Conservation (phyloP, 176 grass and related monocot genomes). For the Lolium perenne region DNA sequence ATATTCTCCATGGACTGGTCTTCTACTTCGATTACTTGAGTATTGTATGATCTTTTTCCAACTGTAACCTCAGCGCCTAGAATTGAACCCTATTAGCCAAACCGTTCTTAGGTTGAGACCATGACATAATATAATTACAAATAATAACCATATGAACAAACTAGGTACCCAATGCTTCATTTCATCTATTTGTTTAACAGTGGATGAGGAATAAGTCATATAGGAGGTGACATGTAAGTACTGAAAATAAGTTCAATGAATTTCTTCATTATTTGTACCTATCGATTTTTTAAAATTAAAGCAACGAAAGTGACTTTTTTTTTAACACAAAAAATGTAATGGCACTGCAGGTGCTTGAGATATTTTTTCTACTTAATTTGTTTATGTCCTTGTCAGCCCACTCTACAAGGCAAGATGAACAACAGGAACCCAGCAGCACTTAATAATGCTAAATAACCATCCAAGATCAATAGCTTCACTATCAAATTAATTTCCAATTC, state of each 20-base stretch:
- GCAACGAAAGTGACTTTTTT: not conserved
- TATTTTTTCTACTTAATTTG: not conserved
- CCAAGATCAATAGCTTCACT: not conserved
- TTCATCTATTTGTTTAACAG: not conserved
- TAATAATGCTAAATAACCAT: not conserved
- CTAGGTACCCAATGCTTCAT: not conserved
- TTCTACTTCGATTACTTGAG: slow-evolving; percentile 69
- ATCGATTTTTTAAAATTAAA: slow-evolving; percentile 8
- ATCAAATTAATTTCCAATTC: not conserved
- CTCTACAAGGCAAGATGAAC: slow-evolving; percentile 18
- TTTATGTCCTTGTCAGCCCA: not conserved
- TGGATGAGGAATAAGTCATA: slow-evolving; percentile 3
- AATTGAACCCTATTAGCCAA: slow-evolving; percentile 99
- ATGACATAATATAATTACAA: slow-evolving; percentile 24
- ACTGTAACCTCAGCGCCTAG: slow-evolving; percentile 92
- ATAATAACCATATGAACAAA: slow-evolving; percentile 14
- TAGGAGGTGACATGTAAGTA: not conserved
- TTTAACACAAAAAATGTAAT: slow-evolving; percentile 8
- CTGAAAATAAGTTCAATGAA: not conserved
- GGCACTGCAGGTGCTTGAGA: slow-evolving; percentile 4
- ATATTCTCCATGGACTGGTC: slow-evolving; percentile 49
- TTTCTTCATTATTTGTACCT: not conserved
- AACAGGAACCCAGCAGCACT: not conserved
- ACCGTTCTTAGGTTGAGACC: slow-evolving; percentile 84
- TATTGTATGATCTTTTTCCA: slow-evolving; percentile 69